Base-by-base conservation (phyloP, 768 basidiomycete genomes). In the Tylopilus intermedius region DNA sequence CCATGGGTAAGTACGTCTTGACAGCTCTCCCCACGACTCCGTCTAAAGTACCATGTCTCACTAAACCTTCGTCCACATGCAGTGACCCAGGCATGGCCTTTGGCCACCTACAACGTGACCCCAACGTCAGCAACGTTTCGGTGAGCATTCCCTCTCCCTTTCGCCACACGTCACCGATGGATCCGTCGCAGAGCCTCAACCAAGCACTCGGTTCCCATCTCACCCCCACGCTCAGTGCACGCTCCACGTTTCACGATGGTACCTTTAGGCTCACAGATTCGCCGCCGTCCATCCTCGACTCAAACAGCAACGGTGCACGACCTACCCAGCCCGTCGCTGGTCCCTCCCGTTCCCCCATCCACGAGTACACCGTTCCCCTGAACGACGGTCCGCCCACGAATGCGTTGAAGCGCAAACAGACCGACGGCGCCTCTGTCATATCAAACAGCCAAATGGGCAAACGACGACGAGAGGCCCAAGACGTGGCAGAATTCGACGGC, bases 11-110 rank as follows among this genome's bases (percentile, higher is more conserved):
- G 69, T 64, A 50, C 50, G 6, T 62, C 57, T 47, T 55, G 24
- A 58, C 50, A 49, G 38, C 38, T 38, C n/a, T 8, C 38, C 43
- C 42, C 37, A 30, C 53, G 32, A 50, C 51, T 27, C 22, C 37
- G 30, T 22, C 30, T 47, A 32, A 11, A 49, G 38, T 35, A 11
- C 51, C 30, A 64, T 60, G 54, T 54, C 56, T 56, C 47, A 58
- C 35, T 29, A 21, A 40, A 51, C 56, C 53, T 49, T 56, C 39
- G 29, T 30, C 39, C 67, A 63, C 61, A 55, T 67, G 37, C 65
- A 83, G 81, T 70, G 82, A 83, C 66, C 69, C 76, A 55, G 71
- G 69, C 58, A 83, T 84, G 79, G 74, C 81, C 62, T 84, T 83
- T 74, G 74, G 73, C 55, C 82, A 82, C 67, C 73, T 84, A 63